Evolutionary conservation across 2,329 filamentous ascomycete species (phyloP), one percentile per base, ranked within the genome.

Genomic region (Fusarium palustre): DNA sequence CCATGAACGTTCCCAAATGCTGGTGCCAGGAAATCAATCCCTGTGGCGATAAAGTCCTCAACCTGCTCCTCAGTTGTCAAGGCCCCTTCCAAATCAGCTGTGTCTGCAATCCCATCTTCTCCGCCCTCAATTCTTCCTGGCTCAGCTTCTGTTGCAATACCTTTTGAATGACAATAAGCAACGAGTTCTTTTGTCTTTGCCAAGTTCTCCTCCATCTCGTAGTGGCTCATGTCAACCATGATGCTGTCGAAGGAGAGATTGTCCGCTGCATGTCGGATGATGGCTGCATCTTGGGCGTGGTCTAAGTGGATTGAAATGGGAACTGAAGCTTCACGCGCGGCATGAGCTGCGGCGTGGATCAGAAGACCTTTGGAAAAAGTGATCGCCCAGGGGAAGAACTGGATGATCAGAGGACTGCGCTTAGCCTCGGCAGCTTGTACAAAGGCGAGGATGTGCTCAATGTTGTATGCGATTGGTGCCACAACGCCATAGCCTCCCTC

Each of bases 1-100:
- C 91, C 91, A 79, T 93, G 91, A 43, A 93, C 89, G 71, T 93
- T 93, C 4, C 91, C 91, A 79, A 93, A 92, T 0, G 90, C 90
- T 0, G 91, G 91, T 3, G 91, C 91, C 18, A 93, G 80, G 81
- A 90, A 89, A 73, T 93, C 89, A 74, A 93, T 91, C 0, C 91
- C 91, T 10, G 90, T 91, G 2, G 82, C 85, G 11, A 92, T 86
- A 71, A 93, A 93, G 71, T 92, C 88, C 67, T 88, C 83, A 12
- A 89, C 90, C 79, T 93, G 87, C 68, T 91, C 90, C 0, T 87
- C 85, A 0, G 89, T 92, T 0, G 91, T 93, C 68, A 92, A 64
- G 76, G 79, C 54, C 67, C 85, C 76, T 80, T 82, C 74, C 62
- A 81, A 47, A 78, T 86, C 77, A 57, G 77, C 74, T 68, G 82